Evolutionary conservation across 495 filamentous ascomycete species (phyloP).

Genomic region (Delitschia confertaspora): DNA sequence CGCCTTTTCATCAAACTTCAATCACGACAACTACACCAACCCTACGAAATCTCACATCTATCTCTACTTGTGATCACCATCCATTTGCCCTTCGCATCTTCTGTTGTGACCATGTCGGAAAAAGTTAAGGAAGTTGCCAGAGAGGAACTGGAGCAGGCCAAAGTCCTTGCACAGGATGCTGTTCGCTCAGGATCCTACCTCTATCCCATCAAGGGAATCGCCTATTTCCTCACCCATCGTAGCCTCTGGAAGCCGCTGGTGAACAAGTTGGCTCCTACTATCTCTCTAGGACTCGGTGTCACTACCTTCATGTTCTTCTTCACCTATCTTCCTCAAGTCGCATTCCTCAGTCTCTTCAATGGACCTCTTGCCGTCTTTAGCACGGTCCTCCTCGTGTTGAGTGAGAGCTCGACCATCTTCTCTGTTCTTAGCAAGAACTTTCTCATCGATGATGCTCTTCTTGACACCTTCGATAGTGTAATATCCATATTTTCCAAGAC

Average conservation of each 20-base stretch:
- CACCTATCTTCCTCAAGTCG: constrained; percentile 83
- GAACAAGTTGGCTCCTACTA: constrained; percentile 51
- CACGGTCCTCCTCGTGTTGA: constrained; percentile 67
- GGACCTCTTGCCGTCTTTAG: constrained; percentile 76
- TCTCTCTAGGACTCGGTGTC: constrained; percentile 34
- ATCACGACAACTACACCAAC: background rate
- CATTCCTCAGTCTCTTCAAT: constrained; percentile 69
- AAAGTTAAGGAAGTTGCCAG: constrained; percentile 36
- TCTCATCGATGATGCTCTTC: constrained; percentile 65
- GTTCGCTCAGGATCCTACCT: constrained; percentile 67
- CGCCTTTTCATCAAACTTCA: background rate
- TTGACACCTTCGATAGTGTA: constrained; percentile 88
- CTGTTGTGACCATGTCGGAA: constrained; percentile 31
- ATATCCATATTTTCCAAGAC: constrained; percentile 39
- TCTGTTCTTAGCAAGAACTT: constrained; percentile 65
- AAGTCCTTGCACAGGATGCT: constrained; percentile 49
- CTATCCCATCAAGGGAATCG: constrained; percentile 79
- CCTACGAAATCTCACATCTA: background rate
- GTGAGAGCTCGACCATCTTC: constrained; percentile 72
- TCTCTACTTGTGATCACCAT: background rate
- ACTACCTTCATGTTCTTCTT: constrained; percentile 66
- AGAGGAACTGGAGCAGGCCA: constrained; percentile 51
- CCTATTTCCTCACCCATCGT: constrained; percentile 66
- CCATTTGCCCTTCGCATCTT: background rate
- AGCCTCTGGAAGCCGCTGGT: constrained; percentile 57